Evolutionary conservation across 768 basidiomycete species (phyloP), one percentile per base, ranked within the genome.

Genomic region (Sporobolomyces roseus): DNA sequence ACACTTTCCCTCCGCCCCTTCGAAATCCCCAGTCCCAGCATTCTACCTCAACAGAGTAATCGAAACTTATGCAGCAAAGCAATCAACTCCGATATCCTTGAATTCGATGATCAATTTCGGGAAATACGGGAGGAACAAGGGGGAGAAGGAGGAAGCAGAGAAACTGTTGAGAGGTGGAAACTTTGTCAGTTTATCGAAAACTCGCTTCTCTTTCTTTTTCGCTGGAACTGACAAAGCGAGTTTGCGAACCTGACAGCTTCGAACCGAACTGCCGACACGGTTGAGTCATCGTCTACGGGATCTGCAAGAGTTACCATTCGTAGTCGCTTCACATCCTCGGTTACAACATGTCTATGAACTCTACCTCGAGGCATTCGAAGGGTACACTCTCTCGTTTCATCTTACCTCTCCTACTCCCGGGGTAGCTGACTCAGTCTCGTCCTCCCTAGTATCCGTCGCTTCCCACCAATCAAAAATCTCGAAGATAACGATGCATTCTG

Each of bases 271-370:
- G 9, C 91, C 92, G 14, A 86, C 91, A 19, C 85, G 91, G 43
- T 88, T 93, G 75, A 88, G 91, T 6, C 91, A 93, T 78, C 84
- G 92, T 53, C 79, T 93, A 66, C 85, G 89, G 64, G 92, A 94
- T 75, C 81, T 94, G 74, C 92, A 94, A 79, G 81, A 85, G 1
- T 81, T 94, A 53, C 91, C 92, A 6, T 92, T 89, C 75, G 84
- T 88, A 27, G 90, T 91, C 12, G 90, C 92, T 33, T 90, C 88
- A 7, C 88, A 91, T 72, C 89, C 92, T 73, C 85, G 86, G 0
- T 85, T 93, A 21, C 86, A 86, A 32, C 86, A 83, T 74, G 90
- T 93, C 43, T 92, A 93, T 74, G 87, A 91, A 80, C 88, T 90
- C 61, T 73, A 86, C 77, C 61, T 65, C 59, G 74, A 75, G 23